These are phyloP conservation scores for Candida chauliodis DNA, from an alignment of 805 yeast genomes.

Conservation along the genomic window DNA sequence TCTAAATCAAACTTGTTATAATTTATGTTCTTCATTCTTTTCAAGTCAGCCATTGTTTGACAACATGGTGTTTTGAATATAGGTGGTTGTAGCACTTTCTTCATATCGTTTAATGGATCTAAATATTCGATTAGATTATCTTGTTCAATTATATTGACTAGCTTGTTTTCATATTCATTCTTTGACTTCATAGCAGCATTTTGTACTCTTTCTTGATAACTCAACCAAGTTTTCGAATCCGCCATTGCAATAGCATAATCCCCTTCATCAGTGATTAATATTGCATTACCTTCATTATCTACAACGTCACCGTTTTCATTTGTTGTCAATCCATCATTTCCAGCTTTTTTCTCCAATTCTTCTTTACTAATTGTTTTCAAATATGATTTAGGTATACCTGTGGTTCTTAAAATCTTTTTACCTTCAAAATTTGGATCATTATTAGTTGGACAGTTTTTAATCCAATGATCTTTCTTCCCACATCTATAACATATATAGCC, in stretches of 20 bases:
- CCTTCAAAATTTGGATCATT: slow-evolving; percentile 94
- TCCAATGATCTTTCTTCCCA: slow-evolving; percentile 92
- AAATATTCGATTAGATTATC: slow-evolving; percentile 43
- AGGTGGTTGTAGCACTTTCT: slow-evolving; percentile 64
- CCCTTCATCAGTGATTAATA: slow-evolving; percentile 91
- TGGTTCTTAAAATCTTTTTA: slow-evolving; percentile 82
- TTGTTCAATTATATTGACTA: slow-evolving; percentile 25
- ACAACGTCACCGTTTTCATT: slow-evolving; percentile 43
- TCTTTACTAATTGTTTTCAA: slow-evolving; percentile 84
- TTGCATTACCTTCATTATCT: slow-evolving; percentile 50
- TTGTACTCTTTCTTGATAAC: slow-evolving; percentile 68
- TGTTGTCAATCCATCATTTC: slow-evolving; percentile 27
- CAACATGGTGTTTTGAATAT: slow-evolving; percentile 81
- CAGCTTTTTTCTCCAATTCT: slow-evolving; percentile 47
- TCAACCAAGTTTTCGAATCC: slow-evolving; percentile 86
- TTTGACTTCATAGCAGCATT: slow-evolving; percentile 44
- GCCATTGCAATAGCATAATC: slow-evolving; percentile 95
- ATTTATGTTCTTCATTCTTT: slow-evolving; percentile 44
- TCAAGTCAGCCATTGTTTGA: slow-evolving; percentile 50
- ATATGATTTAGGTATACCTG: slow-evolving; percentile 95
- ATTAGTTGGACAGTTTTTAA: slow-evolving; percentile 91
- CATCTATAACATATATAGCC: slow-evolving; percentile 96
- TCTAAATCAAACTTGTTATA: slow-evolving; percentile 38
- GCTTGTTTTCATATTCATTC: slow-evolving; percentile 48
- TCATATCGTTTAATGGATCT: slow-evolving; percentile 55